These are phyloP conservation scores for Sphaerostilbella broomeana DNA, from an alignment of 2,329 filamentous ascomycete species.

Conservation along the genomic window DNA sequence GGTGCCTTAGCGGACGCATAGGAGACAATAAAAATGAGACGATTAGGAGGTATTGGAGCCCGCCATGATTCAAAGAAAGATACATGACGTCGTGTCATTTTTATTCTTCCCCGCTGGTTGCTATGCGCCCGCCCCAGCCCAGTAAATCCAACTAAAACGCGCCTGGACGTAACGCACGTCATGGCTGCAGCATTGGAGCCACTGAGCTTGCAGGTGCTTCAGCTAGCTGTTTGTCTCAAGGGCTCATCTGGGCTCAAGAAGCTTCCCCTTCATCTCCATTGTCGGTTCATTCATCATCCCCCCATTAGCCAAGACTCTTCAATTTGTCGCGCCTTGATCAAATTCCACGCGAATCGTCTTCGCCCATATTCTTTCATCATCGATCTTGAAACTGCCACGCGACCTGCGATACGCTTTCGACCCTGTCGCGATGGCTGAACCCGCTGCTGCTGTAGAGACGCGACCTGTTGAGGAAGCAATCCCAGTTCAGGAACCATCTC, in stretches of 20 bases:
- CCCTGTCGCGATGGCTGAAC: conserved; percentile 19
- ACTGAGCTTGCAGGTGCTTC: too few relatives aligned
- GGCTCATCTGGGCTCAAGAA: too few relatives aligned
- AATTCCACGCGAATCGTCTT: not conserved
- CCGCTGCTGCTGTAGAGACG: conserved; percentile 15
- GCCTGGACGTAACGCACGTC: conserved; percentile 6
- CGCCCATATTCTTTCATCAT: not conserved
- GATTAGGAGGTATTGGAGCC: too few relatives aligned
- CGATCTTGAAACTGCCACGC: not conserved
- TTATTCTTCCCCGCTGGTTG: too few relatives aligned
- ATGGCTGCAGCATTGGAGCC: conserved; percentile 7
- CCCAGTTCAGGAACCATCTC: conserved; percentile 19
- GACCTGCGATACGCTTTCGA: not conserved
- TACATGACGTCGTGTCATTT: too few relatives aligned
- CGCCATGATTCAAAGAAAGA: too few relatives aligned
- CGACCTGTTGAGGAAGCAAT: conserved; percentile 18
- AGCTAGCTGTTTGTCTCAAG: too few relatives aligned
- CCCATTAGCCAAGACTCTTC: conserved; percentile 1
- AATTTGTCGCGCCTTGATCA: conserved; percentile 1
- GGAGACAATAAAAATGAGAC: too few relatives aligned
- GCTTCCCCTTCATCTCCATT: not conserved
- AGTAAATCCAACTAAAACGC: conserved; percentile 1
- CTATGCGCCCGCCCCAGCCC: not conserved
- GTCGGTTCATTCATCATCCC: not conserved
- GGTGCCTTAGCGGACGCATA: too few relatives aligned